Evolutionary conservation across 2,329 filamentous ascomycete species (phyloP), one percentile per base, ranked within the genome.

Genomic region (Metarhizium robertsii): DNA sequence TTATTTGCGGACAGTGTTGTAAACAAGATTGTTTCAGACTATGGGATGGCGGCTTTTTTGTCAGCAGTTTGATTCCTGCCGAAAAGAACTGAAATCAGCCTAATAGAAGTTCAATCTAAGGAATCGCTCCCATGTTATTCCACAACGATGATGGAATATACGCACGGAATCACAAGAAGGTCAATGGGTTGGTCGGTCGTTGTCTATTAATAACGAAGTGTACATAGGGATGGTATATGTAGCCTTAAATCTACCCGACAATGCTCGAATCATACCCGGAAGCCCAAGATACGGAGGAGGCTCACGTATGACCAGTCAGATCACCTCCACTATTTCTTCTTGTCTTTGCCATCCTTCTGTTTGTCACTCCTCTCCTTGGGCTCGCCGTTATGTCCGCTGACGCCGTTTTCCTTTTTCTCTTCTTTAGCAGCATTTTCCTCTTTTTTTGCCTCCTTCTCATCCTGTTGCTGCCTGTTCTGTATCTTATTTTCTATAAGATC

Each of bases 401-500:
- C 63, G 47, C 66, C 66, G 18, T 64, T 68, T 61, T 83, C 79
- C 70, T 83, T 82, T 70, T 81, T 80, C 61, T 83, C 79, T 53
- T 79, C 77, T 61, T 81, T 81, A 63, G 75, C 71, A 62, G 85
- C 85, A 29, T 63, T 61, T 67, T 88, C 87, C 51, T 86, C 85
- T 67, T 91, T 90, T 75, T 90, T 90, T 66, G 87, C 81, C 64
- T 97, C 92, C 75, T 92, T 92, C 67, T 99, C 94, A 68, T 97
- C 94, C 67, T 95, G 88, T 71, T 95, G 90, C 74, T 97, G 92
- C 71, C 92, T 84, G 75, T 99, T 99, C 77, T 97, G 92, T 63
- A 97, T 96, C 82, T 99, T 99, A 79, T 99, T 99, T 78, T 99
- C 94, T 62, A 99, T 99, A 63, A 99, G 76, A 70, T 99, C 94